Base-by-base conservation (phyloP, 2,329 filamentous ascomycete genomes). In the Cordyceps cicadae region DNA sequence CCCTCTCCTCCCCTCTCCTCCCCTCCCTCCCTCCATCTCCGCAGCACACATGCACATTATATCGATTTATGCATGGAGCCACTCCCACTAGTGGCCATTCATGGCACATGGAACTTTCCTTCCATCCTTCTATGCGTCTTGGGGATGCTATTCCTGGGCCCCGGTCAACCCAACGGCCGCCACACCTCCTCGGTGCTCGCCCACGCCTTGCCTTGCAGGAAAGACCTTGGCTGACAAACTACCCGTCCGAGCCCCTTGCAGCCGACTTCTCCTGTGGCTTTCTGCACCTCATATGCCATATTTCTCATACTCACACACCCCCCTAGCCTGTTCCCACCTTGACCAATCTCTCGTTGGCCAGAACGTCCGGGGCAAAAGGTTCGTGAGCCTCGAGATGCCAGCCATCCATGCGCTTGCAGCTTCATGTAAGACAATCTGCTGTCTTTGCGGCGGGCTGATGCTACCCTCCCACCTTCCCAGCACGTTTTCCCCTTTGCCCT, bases 401-500 rank as follows among this genome's bases (percentile, higher is more conserved):
- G 3, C 17, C 45, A 46, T 17, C 32, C 39, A 48, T 46, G 51
- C 37, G 29, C 19, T 29, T 39, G 50, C 49, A 48, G 50, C 50
- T 53, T 51, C n/a, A 48, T 54, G 58, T 60, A 60, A 60, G 58
- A 54, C 58, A 60, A 60, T 54, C 58, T 54, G 19, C 43, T 37
- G 21, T n/a, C 26, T 48, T 60, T 54, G 32, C 50, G 43, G 49
- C 51, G 58, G 51, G 51, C 58, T 49, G 51, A 60, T 54, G 51
- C 45, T 34, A 54, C 58, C 43, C 19, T 60, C 34, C 43, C 58
- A 34, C 51, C 14, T 60, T 24, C 45, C 54, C 51, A 54, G 51
- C 43, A 60, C 51, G 43, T 60, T 54, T 60, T 50, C 51, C 19
- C n/a, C 49, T 29, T n/a, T 12, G 5, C 17, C 43, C 51, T 43